Conservation (phyloP, 331 rosid species). For the Arachis monticola region DNA sequence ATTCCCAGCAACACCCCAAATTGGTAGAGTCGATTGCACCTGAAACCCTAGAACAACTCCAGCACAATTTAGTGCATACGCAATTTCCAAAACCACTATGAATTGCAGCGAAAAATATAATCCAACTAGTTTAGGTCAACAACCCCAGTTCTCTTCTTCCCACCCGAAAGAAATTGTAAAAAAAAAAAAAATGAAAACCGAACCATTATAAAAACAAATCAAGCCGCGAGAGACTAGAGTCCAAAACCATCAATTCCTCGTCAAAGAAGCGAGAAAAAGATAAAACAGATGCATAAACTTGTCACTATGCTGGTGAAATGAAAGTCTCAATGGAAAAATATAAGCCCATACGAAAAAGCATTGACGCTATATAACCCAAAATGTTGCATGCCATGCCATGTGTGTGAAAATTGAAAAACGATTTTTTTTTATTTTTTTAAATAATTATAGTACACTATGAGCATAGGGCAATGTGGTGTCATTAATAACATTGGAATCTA, state of each 20-base stretch:
- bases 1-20: constrained; percentile 41
- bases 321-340: constrained; percentile 35
- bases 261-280: constrained; percentile 36
- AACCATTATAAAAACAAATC: constrained; percentile 29
- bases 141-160: constrained; percentile 45
- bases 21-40: constrained; percentile 37
- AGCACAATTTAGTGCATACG: constrained; percentile 28
- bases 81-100: constrained; percentile 38
- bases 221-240: constrained; percentile 47
- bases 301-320: constrained; percentile 38
- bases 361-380: constrained; percentile 43
- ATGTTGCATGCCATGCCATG: constrained; percentile 34
- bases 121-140: constrained; percentile 66
- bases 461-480: constrained; percentile 41
- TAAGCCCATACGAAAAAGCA: constrained; percentile 19
- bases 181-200: constrained; percentile 6
- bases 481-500: constrained; percentile 58
- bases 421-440: too few species aligned
- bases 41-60: constrained; percentile 63
- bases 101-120: background rate
- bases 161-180: constrained; percentile 35
- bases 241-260: constrained; percentile 53
- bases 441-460: background rate
- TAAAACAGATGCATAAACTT: background rate
- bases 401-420: constrained; percentile 31